Evolutionary conservation across 768 basidiomycete genomes (phyloP).

Genomic region (Rhodotorula babjevae): DNA sequence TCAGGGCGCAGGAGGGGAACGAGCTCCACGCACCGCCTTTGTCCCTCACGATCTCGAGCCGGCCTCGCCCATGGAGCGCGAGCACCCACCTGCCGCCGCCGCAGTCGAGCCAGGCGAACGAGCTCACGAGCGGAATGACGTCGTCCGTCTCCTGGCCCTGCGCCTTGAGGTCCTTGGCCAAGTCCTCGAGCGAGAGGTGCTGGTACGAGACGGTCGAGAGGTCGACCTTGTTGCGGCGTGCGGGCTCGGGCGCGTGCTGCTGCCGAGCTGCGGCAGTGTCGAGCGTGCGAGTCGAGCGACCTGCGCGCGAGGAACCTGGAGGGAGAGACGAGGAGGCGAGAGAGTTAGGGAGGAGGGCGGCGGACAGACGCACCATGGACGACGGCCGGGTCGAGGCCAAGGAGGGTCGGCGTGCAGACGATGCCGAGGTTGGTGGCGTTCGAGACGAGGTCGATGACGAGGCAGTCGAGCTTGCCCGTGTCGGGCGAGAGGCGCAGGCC

Average conservation of each 20-base stretch:
- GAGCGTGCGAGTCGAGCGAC: constrained; percentile 45
- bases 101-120: constrained; percentile 69
- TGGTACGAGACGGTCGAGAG: constrained; percentile 57
- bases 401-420: constrained; percentile 72
- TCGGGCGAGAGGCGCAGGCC: constrained; percentile 79
- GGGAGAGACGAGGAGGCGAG: constrained; percentile 46
- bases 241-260: constrained; percentile 3
- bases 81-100: constrained; percentile 68
- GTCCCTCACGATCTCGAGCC: constrained; percentile 55
- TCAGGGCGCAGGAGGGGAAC: too few relatives aligned
- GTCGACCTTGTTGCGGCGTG: not conserved
- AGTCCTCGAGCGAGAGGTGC: constrained; percentile 53
- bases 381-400: constrained; percentile 73
- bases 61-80: constrained; percentile 67
- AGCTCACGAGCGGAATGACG: not conserved
- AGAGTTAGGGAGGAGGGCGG: constrained; percentile 47
- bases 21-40: too few relatives aligned
- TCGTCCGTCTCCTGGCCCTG: not conserved
- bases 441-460: constrained; percentile 77
- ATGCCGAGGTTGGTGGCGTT: constrained; percentile 49
- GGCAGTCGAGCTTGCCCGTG: constrained; percentile 77
- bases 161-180: not conserved
- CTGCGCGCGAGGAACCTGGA: constrained; percentile 47
- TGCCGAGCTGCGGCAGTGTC: not conserved
- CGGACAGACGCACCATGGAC: constrained; percentile 57